Conservation (phyloP, 1,284 basidiomycete genomes). For the Schizophyllum amplum region DNA sequence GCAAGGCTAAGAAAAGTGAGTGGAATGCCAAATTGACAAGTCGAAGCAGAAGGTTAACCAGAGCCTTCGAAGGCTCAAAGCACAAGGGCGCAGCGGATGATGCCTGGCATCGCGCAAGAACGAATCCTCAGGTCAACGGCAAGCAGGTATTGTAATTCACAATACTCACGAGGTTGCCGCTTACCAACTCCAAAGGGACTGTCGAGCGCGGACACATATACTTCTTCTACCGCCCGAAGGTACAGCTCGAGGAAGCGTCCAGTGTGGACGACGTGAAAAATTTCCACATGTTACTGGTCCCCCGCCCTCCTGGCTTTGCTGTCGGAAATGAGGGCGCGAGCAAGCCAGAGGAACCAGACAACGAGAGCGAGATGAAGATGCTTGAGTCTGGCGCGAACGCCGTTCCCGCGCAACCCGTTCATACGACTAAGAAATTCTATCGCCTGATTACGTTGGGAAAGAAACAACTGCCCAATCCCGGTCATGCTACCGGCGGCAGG, state of each 20-base stretch:
- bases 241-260: slow-evolving; percentile 45
- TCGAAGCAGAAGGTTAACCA: neutral
- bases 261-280: slow-evolving; percentile 54
- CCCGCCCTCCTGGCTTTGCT: slow-evolving; percentile 38
- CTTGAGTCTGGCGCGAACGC: slow-evolving; percentile 37
- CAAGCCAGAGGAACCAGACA: slow-evolving; percentile 7
- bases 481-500: slow-evolving; percentile 23
- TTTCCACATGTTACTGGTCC: slow-evolving; percentile 56
- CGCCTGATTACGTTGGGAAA: slow-evolving; percentile 53
- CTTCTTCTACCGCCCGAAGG: slow-evolving; percentile 61
- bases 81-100: neutral
- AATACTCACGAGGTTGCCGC: neutral
- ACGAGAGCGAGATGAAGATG: slow-evolving; percentile 30
- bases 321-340: slow-evolving; percentile 10
- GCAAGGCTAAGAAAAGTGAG: neutral
- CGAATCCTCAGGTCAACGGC: neutral
- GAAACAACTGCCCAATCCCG: slow-evolving; percentile 53
- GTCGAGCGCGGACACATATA: slow-evolving; percentile 58
- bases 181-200: slow-evolving; percentile 25
- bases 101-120: neutral
- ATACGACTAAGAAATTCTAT: slow-evolving; percentile 35
- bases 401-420: slow-evolving; percentile 33
- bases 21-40: neutral
- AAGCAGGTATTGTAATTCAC: neutral
- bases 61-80: neutral